Conservation (phyloP, 306 rosid species). For the Morella rubra region DNA sequence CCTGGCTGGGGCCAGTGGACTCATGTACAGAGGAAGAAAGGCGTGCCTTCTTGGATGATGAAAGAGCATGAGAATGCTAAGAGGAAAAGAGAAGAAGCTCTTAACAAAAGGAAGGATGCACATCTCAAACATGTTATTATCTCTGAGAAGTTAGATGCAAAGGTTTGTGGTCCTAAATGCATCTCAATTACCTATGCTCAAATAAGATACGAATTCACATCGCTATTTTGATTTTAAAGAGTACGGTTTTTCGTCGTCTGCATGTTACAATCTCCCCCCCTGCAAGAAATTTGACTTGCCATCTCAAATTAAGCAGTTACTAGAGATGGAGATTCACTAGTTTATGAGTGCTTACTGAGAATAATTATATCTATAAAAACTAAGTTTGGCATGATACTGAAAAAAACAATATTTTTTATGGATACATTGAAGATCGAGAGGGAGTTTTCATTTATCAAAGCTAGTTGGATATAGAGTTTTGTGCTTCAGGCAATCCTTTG, state of each 20-base stretch:
- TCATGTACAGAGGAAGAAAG: slow-evolving; percentile 71
- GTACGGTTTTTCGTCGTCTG: too few relatives aligned
- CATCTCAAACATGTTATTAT: slow-evolving; percentile 72
- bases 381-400: not conserved
- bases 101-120: slow-evolving; percentile 83
- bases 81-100: slow-evolving; percentile 71
- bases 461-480: not conserved
- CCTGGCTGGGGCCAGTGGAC: slow-evolving; percentile 99
- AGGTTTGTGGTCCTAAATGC: slow-evolving; percentile 48
- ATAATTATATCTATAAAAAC: not conserved
- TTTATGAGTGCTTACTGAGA: not conserved
- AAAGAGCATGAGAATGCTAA: slow-evolving; percentile 67
- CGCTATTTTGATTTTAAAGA: too few relatives aligned
- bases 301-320: not conserved
- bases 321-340: not conserved
- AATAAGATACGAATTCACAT: not conserved
- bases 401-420: not conserved
- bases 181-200: slow-evolving; percentile 3
- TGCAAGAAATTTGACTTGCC: not conserved
- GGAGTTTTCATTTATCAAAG: not conserved
- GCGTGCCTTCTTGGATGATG: slow-evolving; percentile 79
- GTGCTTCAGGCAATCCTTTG: not conserved
- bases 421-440: not conserved
- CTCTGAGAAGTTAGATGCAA: slow-evolving; percentile 80
- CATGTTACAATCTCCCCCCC: not conserved